Conservation (phyloP, 257 asterid genomes). For the Echites panduratus region DNA sequence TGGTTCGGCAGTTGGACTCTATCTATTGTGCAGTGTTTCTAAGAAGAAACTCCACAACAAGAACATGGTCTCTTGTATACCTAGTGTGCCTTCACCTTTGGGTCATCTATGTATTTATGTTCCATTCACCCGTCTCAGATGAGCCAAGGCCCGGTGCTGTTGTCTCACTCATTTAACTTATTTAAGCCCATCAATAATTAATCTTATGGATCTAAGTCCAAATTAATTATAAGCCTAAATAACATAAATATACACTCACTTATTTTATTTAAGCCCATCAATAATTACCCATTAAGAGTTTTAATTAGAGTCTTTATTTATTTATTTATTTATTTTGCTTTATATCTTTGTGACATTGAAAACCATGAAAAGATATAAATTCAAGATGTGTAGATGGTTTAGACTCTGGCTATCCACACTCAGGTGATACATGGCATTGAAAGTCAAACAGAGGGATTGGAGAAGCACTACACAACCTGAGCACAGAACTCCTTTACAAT, state of each 20-base stretch:
- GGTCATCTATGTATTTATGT: slow-evolving; percentile 66
- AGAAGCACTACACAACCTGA: slow-evolving; percentile 52
- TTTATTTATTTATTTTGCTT: no score
- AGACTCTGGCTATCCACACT: slow-evolving; percentile 61
- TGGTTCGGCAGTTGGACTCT: slow-evolving; percentile 76
- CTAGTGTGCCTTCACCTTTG: slow-evolving; percentile 77
- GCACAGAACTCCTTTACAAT: neutral
- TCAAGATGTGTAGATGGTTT: slow-evolving; percentile 57
- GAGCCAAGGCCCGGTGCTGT: slow-evolving; percentile 43
- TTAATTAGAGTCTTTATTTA: no score
- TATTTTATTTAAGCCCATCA: no score
- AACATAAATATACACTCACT: no score
- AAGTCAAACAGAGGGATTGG: slow-evolving; percentile 51
- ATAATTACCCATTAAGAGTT: no score
- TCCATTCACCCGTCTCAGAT: slow-evolving; percentile 56
- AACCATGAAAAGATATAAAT: no score
- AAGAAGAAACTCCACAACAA: slow-evolving; percentile 64
- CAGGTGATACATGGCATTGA: slow-evolving; percentile 74
- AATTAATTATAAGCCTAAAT: no score
- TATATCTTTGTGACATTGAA: no score
- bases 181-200: no score
- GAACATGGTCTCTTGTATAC: slow-evolving; percentile 64
- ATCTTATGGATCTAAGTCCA: no score
- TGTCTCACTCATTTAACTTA: no score
- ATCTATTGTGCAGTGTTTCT: slow-evolving; percentile 67